Base-by-base conservation (phyloP, 176 grass and related monocot species). In the Cenchrus fungigraminus region DNA sequence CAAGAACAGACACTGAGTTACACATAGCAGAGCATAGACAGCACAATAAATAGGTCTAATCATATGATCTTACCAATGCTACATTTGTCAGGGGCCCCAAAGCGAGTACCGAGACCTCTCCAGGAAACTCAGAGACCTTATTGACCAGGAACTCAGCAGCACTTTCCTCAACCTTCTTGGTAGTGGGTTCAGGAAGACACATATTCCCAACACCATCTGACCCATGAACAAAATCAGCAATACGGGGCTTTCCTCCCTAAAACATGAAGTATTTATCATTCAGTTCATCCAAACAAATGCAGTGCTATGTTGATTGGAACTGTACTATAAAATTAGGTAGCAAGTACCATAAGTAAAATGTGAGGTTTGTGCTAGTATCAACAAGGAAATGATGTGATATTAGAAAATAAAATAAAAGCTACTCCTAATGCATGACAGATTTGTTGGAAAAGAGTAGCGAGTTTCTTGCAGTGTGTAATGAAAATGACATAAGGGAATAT, bases 201-300 rank as follows among this genome's bases (percentile, higher is more conserved):
- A 95, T 73, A 94, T 98, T 92, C 25, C 97, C 97, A 58, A 98
- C 81, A 20, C 97, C 97, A 87, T 98, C 97, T 44, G 91, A 95
- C 42, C 97, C 97, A 87, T 98, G 97, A 82, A 94, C 77, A 87
- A 94, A 94, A 83, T 98, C 89, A 51, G 88, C 91, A 83, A 94
- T 6, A 81, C 55, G 40, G 42, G 93, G 91, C 16, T 86, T 47
- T 89, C 82, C 93, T 88, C 97, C 93, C 97, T 98, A 87, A 49
- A 80, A 67, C 71, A 83, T 51, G 73, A 80, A 76, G 19, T 12
- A 9, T 32, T 9, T 12, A 40, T 57, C 47, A 72, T 77, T 90
- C 65, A 86, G 37, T 52, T 73, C 4, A 50, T 65, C 43, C 22
- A 76, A 46, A 42, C 12, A 82, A 56, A 44, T 60, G 16, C 40